These are phyloP conservation scores for Sherardia arvensis DNA, from an alignment of 257 asterid species.

Conservation along the genomic window DNA sequence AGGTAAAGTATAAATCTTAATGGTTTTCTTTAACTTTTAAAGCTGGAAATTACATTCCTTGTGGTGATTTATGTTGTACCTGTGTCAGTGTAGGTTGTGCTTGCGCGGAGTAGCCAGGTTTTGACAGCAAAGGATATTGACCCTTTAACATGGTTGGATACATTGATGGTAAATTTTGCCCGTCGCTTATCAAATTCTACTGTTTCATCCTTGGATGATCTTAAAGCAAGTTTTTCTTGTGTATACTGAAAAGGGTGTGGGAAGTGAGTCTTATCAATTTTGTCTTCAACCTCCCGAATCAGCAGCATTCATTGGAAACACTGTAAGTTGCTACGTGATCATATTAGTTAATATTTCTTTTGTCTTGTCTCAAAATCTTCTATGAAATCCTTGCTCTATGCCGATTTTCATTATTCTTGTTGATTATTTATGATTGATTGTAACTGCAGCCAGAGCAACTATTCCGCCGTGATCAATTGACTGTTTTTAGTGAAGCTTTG, in stretches of 20 bases:
- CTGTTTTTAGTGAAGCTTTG: slow-evolving; percentile 79
- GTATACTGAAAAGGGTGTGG: slow-evolving; percentile 50
- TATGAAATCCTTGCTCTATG: no score
- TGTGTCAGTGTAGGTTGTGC: slow-evolving; percentile 57
- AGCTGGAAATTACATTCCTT: background rate
- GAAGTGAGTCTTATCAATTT: slow-evolving; percentile 75
- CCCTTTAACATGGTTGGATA: slow-evolving; percentile 68
- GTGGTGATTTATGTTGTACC: background rate
- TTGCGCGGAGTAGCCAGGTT: slow-evolving; percentile 92
- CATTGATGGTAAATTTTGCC: slow-evolving; percentile 44
- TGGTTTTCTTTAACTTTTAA: background rate
- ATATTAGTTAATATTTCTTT: background rate
- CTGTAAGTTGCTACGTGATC: slow-evolving; percentile 40
- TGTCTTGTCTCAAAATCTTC: background rate
- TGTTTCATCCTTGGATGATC: background rate
- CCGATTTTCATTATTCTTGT: background rate
- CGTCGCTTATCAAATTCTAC: background rate
- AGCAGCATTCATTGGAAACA: slow-evolving; percentile 92
- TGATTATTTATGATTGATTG: slow-evolving; percentile 11
- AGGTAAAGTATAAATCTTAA: slow-evolving; percentile 33
- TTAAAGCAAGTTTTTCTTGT: background rate
- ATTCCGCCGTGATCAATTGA: slow-evolving; percentile 64
- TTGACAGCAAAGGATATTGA: slow-evolving; percentile 60
- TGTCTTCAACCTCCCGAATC: slow-evolving; percentile 88
- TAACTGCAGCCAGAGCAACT: slow-evolving; percentile 81